A percentile compares a stretch with the other conserved stretches of the same genome.
phyloP scores from a whole-genome alignment of 2,329 filamentous ascomycete genomes.

The Blumeriella jaapii region DNA sequence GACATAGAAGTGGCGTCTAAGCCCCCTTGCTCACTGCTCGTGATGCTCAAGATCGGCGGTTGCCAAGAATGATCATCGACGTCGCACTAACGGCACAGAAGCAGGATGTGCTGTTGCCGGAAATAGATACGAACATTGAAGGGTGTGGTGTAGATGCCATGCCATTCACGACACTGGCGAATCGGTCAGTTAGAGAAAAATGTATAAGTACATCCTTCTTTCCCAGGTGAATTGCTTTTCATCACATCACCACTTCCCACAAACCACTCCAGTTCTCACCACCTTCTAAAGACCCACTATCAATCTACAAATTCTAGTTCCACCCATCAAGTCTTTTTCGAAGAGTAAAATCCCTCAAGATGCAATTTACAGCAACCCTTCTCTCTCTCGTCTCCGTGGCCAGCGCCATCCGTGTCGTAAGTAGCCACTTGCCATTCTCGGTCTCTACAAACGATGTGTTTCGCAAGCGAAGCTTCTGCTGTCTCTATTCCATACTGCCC shows the following conservation, averaged over 20 bases:
- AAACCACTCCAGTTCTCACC: neutral
- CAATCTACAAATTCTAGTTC: constrained; percentile 1
- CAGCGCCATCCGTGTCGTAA: constrained; percentile 34
- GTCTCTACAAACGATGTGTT: neutral
- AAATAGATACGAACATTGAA: constrained; percentile 6
- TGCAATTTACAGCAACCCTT: constrained; percentile 34
- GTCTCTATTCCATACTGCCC: too few relatives aligned
- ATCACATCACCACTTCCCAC: neutral
- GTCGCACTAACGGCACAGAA: too few relatives aligned
- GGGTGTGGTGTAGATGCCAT: too few relatives aligned
- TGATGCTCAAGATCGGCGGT: too few relatives aligned
- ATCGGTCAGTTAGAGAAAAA: too few relatives aligned
- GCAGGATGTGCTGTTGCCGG: constrained; percentile 1
- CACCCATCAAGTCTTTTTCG: neutral
- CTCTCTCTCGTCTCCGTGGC: constrained; percentile 31
- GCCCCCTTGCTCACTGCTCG: too few relatives aligned
- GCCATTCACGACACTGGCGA: too few relatives aligned
- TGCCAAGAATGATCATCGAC: too few relatives aligned
- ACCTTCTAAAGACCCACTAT: neutral
- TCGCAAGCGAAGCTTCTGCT: too few relatives aligned
- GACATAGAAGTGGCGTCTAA: too few relatives aligned
- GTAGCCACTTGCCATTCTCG: neutral
- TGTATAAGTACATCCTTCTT: neutral
- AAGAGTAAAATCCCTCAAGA: constrained; percentile 26
- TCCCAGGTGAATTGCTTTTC: neutral